Evolutionary conservation across 768 basidiomycete genomes (phyloP).

Genomic region (Boletus sp.): DNA sequence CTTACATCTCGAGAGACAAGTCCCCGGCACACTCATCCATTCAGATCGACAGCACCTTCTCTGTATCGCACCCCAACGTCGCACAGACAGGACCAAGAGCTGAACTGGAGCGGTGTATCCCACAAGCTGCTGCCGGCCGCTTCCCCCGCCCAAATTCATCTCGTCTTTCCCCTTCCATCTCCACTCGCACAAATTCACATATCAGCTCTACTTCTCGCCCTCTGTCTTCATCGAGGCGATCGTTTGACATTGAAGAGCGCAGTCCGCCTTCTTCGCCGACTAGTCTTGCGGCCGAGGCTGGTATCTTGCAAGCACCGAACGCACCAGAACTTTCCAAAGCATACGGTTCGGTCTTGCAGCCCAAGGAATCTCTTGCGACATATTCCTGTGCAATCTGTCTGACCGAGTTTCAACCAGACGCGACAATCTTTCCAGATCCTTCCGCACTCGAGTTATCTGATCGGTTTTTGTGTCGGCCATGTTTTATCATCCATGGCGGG

Average conservation of each 20-base stretch:
- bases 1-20: constrained; percentile 60
- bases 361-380: constrained; percentile 67
- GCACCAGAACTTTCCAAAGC: constrained; percentile 73
- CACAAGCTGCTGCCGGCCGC: constrained; percentile 32
- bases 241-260: constrained; percentile 17
- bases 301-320: constrained; percentile 59
- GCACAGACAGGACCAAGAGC: constrained; percentile 5
- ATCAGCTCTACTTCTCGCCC: constrained; percentile 55
- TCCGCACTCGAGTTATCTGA: constrained; percentile 22
- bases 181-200: constrained; percentile 54
- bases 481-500: constrained; percentile 71
- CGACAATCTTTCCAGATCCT: constrained; percentile 84
- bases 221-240: constrained; percentile 56
- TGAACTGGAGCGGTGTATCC: constrained; percentile 2
- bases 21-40: constrained; percentile 41
- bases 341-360: constrained; percentile 81
- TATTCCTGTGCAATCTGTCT: constrained; percentile 69
- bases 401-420: constrained; percentile 69
- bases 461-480: constrained; percentile 73
- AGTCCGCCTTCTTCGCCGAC: constrained; percentile 34
- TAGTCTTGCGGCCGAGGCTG: constrained; percentile 52
- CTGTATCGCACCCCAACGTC: constrained; percentile 10
- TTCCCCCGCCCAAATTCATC: constrained; percentile 51
- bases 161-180: constrained; percentile 34
- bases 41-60: constrained; percentile 17